phyloP scores from a whole-genome alignment of 75 land plant genomes.

The Cupressus sempervirens region DNA sequence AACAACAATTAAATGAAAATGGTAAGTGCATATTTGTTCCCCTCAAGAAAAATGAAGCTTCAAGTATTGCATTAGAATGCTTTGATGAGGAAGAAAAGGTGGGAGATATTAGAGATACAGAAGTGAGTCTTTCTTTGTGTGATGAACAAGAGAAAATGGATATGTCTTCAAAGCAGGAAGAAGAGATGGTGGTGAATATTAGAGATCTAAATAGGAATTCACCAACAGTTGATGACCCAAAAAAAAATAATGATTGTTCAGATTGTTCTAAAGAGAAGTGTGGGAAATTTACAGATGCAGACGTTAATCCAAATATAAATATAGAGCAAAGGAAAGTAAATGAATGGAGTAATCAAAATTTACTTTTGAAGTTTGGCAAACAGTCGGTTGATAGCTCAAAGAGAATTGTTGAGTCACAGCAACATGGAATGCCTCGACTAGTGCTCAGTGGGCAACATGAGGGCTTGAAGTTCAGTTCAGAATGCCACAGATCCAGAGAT shows the following conservation, averaged over 20 bases:
- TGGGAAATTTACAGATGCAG: background rate
- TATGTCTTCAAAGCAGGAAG: background rate
- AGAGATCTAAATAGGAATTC: background rate
- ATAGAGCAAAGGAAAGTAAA: background rate
- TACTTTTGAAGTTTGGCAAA: background rate
- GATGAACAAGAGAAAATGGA: conserved; percentile 7
- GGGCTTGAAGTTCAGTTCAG: background rate
- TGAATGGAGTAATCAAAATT: background rate
- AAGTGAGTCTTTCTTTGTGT: background rate
- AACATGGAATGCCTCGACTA: background rate
- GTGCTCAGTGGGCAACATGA: background rate
- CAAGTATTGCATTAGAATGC: background rate
- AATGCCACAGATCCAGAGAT: background rate
- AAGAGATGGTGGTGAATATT: background rate
- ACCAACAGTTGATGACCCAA: background rate
- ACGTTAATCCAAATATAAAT: background rate
- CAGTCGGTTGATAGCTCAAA: background rate
- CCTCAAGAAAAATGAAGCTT: background rate
- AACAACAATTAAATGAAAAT: background rate
- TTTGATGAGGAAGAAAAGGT: background rate
- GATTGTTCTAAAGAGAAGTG: background rate
- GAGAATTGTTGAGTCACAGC: background rate
- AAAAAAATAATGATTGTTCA: background rate
- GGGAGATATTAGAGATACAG: background rate
- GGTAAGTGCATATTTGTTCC: background rate